phyloP scores from a whole-genome alignment of 1,139 yeast genomes.

The Candida gigantensis region DNA sequence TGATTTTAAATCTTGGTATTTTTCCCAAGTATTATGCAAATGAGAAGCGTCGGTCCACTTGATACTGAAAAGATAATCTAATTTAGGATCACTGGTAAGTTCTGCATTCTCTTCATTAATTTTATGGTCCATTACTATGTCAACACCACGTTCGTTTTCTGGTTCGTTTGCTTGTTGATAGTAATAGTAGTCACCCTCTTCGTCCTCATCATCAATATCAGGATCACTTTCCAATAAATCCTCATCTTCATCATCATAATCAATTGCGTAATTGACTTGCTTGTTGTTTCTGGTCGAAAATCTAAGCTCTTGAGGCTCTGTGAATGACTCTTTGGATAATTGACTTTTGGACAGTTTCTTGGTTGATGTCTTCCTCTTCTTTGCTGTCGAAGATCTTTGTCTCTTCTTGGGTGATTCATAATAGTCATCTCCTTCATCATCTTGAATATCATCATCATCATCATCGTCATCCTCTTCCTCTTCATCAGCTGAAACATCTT shows the following conservation, averaged over 20 bases:
- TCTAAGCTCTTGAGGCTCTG: constrained; percentile 51
- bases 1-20: constrained; percentile 56
- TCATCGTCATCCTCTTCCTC: constrained; percentile 32
- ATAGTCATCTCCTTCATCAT: constrained; percentile 23
- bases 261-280: constrained; percentile 75
- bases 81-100: constrained; percentile 54
- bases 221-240: constrained; percentile 59
- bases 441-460: constrained; percentile 29
- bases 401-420: constrained; percentile 24
- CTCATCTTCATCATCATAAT: constrained; percentile 61
- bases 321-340: constrained; percentile 7
- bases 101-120: constrained; percentile 37
- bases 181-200: constrained; percentile 38
- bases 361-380: too few relatives aligned
- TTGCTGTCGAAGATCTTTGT: constrained; percentile 18
- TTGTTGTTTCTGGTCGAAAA: constrained; percentile 76
- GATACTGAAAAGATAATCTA: constrained; percentile 62
- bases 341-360: too few relatives aligned
- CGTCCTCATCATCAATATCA: constrained; percentile 38
- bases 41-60: constrained; percentile 92
- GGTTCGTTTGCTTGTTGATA: constrained; percentile 37
- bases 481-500: constrained; percentile 27
- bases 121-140: constrained; percentile 56
- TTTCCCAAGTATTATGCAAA: constrained; percentile 94
- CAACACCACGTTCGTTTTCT: constrained; percentile 49